Base-by-base conservation (phyloP, 495 filamentous ascomycete species). In the Pseudevernia furfuracea region DNA sequence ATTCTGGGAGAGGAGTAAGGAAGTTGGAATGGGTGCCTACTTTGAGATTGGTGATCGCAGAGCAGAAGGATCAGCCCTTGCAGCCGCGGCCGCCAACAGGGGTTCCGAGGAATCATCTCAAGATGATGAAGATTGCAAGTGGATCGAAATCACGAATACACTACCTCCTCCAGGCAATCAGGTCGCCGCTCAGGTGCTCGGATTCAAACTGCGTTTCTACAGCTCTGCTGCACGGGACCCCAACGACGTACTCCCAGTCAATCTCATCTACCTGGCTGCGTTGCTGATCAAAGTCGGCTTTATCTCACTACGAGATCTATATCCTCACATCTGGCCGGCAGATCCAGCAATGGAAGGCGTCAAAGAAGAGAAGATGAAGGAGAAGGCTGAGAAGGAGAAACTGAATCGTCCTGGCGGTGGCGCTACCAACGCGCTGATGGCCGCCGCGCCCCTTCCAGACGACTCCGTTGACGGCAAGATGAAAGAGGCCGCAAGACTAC, bases 191-290 rank as follows among this genome's bases (percentile, higher is more conserved):
- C 92, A 97, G 71, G 81, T 99, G 36, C 85, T 99, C 34, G 95
- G 95, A 11, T 97, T 99, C 81, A 99, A 99, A 73, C 84, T 99
- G 56, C 89, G 91, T 37, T 97, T 96, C 76, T 99, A 99, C 71
- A 81, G 84, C 37, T 89, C 88, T 10, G 84, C 85, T 23, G 90
- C 89, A 39, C 83, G 90, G 41, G 79, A 84, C 49, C 76, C 82
- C 19, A 81, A 82, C 9, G 92, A 95, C 67, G 76, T 81, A 15
- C 78, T 97, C 8, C 93, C 95, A 0, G 86, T 92, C 53, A 97
- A 97, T 69, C 81, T 99, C 17, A 89, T 97, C 56, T 92, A 91
- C 65, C 84, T 97, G 10, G 85, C 91, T 2, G 91, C 95, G 0
- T 78, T 97, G 34, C 83, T 99, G 46, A 96, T 99, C 75, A 97